Conservation (phyloP, 2,329 filamentous ascomycete species). For the Pseudopithomyces maydicus region DNA sequence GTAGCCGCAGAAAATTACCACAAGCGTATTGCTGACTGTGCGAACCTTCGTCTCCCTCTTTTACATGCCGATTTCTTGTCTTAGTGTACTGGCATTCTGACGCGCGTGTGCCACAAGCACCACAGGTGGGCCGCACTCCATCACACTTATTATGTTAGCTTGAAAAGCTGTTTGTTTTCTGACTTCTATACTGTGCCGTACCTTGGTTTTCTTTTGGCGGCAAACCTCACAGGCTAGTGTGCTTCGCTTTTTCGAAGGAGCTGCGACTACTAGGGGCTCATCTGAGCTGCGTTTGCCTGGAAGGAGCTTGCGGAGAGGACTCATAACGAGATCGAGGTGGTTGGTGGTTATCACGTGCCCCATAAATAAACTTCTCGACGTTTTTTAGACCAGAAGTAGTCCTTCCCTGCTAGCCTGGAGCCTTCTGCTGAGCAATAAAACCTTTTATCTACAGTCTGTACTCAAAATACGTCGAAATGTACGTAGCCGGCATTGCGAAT, state of each 20-base stretch:
- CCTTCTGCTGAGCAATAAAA: no score
- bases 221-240: neutral
- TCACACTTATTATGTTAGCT: conserved; percentile 10
- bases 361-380: neutral
- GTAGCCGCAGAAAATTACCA: neutral
- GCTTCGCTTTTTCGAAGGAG: neutral
- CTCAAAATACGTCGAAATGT: no score
- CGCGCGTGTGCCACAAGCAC: conserved; percentile 8
- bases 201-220: neutral
- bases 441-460: no score
- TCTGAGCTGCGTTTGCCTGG: neutral
- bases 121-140: conserved; percentile 12
- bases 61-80: conserved; percentile 8
- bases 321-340: neutral
- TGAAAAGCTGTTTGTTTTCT: no score
- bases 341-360: neutral
- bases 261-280: neutral
- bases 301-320: neutral
- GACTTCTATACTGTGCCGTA: neutral
- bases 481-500: no score
- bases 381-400: neutral
- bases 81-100: conserved; percentile 14
- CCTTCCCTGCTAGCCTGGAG: no score
- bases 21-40: neutral
- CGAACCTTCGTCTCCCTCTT: conserved; percentile 13